phyloP scores from a whole-genome alignment of 768 basidiomycete genomes.

The Russula foetens region DNA sequence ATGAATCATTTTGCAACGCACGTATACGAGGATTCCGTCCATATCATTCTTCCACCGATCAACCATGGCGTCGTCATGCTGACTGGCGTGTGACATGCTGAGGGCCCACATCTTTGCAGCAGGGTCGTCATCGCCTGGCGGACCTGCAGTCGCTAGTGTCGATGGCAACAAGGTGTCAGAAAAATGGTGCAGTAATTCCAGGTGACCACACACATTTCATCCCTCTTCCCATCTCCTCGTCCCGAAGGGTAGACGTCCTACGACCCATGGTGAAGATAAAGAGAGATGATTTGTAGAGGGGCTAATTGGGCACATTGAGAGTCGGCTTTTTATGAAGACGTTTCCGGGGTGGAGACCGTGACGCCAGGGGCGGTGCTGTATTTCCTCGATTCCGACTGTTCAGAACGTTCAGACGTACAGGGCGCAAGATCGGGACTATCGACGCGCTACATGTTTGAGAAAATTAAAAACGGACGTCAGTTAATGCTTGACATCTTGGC shows the following conservation, averaged over 20 bases:
- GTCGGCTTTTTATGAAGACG: neutral
- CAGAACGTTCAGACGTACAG: too few species aligned
- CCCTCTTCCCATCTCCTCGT: neutral
- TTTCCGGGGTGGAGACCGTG: too few species aligned
- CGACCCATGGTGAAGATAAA: neutral
- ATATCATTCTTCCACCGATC: neutral
- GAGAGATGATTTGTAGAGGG: neutral
- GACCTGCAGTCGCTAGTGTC: neutral
- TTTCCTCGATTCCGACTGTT: too few species aligned
- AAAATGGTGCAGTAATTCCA: neutral
- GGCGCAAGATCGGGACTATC: too few species aligned
- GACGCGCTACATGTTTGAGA: too few species aligned
- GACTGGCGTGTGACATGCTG: neutral
- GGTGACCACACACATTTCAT: neutral
- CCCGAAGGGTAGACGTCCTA: neutral
- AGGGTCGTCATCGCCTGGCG: neutral
- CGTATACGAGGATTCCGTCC: constrained; percentile 9
- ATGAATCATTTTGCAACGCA: neutral
- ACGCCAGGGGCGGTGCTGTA: too few species aligned
- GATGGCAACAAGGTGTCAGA: neutral
- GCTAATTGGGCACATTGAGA: neutral
- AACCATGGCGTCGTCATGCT: neutral
- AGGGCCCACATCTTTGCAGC: constrained; percentile 1
- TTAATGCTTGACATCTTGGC: too few species aligned
- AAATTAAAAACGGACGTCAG: too few species aligned